These are phyloP conservation scores for Meyerozyma guilliermondii DNA, from an alignment of 1,139 yeast genomes.

Conservation along the genomic window DNA sequence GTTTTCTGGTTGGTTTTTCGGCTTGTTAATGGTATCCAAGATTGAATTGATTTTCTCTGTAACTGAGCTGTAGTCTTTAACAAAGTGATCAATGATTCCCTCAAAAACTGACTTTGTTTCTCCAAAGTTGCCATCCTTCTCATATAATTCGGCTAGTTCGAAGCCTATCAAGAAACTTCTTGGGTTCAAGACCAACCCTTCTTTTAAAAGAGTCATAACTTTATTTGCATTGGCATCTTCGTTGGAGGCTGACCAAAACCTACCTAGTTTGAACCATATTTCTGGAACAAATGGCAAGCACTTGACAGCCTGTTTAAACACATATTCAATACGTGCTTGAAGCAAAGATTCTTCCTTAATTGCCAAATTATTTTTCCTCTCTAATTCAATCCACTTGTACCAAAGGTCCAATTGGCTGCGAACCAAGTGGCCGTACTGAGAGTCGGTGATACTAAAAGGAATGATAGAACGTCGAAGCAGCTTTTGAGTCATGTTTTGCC, in stretches of 20 bases:
- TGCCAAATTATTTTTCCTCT: conserved; percentile 63
- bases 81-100: conserved; percentile 39
- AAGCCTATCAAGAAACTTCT: conserved; percentile 63
- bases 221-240: conserved; percentile 32
- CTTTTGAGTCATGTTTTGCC: conserved; percentile 53
- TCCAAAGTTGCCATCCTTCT: conserved; percentile 48
- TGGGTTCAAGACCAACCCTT: conserved; percentile 66
- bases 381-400: conserved; percentile 79
- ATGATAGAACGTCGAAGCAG: conserved; percentile 29
- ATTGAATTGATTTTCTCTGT: conserved; percentile 13
- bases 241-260: conserved; percentile 25
- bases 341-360: conserved; percentile 45
- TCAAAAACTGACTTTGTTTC: conserved; percentile 52
- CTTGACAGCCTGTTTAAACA: conserved; percentile 68
- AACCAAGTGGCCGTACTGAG: conserved; percentile 20
- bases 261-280: conserved; percentile 69
- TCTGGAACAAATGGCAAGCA: conserved; percentile 72
- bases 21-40: conserved; percentile 17
- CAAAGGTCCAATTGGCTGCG: conserved; percentile 49
- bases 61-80: conserved; percentile 25
- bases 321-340: conserved; percentile 62
- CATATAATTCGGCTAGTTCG: conserved; percentile 67
- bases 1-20: conserved; percentile 3
- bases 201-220: conserved; percentile 41
- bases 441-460: conserved; percentile 22